Percentiles rank a stretch among this genome's conserved stretches.
Conservation (phyloP, 75 land plant species). For the Sequoiadendron giganteum region DNA sequence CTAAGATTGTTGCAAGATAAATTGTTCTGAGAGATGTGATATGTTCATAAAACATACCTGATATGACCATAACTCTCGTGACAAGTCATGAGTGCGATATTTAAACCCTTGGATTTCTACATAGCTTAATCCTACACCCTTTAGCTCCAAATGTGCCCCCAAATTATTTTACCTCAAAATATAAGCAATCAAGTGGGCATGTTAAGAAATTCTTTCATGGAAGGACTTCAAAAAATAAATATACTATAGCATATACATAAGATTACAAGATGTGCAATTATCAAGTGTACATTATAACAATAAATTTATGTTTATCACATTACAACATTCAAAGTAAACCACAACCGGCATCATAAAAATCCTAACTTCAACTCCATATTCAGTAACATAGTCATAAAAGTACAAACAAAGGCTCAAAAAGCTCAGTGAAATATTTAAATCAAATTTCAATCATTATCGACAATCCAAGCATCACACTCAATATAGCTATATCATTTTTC, state of each 20-base stretch:
- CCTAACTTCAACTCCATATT: neutral
- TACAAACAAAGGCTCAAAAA: neutral
- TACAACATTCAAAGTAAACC: neutral
- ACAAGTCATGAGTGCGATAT: no score
- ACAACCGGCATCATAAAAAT: neutral
- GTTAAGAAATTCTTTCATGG: neutral
- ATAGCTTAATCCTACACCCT: no score
- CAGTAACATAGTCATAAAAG: neutral
- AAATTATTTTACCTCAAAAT: constrained; percentile 37
- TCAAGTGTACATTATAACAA: neutral
- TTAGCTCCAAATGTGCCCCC: constrained; percentile 28
- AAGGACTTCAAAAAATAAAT: neutral
- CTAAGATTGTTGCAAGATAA: no score
- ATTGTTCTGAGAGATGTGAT: no score
- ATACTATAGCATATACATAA: neutral
- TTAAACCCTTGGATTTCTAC: no score
- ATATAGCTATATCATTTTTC: constrained; percentile 45
- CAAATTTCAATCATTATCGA: constrained; percentile 32
- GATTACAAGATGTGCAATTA: neutral
- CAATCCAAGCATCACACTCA: constrained; percentile 74
- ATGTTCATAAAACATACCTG: no score
- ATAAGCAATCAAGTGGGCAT: neutral
- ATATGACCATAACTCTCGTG: no score
- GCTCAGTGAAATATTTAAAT: neutral
- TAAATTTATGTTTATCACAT: neutral